phyloP scores from a whole-genome alignment of 2,329 filamentous ascomycete genomes.

The Fusarium poae region DNA sequence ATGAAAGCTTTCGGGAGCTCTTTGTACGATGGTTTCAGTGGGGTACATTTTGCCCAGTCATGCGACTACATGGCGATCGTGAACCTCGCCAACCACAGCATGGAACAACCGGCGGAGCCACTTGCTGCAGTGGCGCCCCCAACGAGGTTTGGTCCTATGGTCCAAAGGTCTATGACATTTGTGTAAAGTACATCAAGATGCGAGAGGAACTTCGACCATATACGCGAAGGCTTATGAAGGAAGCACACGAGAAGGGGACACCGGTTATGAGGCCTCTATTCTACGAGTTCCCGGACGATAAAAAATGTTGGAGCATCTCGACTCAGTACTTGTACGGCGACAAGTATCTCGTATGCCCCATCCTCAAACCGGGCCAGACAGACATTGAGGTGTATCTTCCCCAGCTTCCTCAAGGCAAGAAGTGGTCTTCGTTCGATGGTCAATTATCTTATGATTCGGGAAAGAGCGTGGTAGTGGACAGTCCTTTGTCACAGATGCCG shows the following conservation, averaged over 20 bases:
- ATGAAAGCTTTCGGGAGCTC: constrained; percentile 70
- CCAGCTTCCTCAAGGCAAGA: constrained; percentile 5
- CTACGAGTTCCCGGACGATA: constrained; percentile 72
- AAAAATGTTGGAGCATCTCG: constrained; percentile 67
- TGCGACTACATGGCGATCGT: constrained; percentile 75
- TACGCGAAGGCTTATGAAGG: constrained; percentile 68
- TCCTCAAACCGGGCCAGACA: constrained; percentile 63
- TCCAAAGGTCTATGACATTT: constrained; percentile 69
- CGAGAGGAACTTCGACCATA: constrained; percentile 71
- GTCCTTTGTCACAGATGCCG: constrained; percentile 18
- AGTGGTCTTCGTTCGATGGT: constrained; percentile 19
- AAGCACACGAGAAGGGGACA: constrained; percentile 70
- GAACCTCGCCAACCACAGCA: constrained; percentile 63
- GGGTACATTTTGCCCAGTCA: constrained; percentile 75
- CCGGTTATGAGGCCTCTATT: constrained; percentile 74
- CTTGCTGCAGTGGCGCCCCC: constrained; percentile 63
- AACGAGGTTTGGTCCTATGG: constrained; percentile 79
- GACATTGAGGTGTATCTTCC: constrained; percentile 67
- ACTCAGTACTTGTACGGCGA: constrained; percentile 74
- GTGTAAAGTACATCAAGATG: constrained; percentile 69
- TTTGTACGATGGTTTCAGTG: constrained; percentile 78
- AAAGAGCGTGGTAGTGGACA: constrained; percentile 7
- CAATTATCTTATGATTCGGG: constrained; percentile 10
- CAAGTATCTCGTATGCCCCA: constrained; percentile 69
- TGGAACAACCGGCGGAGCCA: constrained; percentile 54